Percentiles rank a stretch among this genome's conserved stretches.
Conservation (phyloP, 768 basidiomycete species). For the Boletus sp. region DNA sequence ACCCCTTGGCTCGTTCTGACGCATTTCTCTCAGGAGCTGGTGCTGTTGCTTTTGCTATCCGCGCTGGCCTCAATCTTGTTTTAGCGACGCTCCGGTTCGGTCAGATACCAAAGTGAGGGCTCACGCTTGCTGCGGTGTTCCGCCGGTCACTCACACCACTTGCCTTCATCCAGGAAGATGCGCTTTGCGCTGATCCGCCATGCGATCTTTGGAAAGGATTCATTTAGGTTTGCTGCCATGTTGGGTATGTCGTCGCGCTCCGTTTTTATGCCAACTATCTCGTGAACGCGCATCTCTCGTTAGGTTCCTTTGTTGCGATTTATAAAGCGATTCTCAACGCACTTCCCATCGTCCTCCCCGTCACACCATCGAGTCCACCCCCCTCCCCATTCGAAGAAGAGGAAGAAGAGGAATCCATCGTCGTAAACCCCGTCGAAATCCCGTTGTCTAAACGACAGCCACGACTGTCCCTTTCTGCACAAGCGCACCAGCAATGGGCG, state of each 20-base stretch:
- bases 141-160: not conserved
- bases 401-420: conserved; percentile 18
- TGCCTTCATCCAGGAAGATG: conserved; percentile 45
- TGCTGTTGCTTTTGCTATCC: conserved; percentile 72
- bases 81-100: conserved; percentile 73
- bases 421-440: conserved; percentile 12
- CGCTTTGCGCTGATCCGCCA: conserved; percentile 67
- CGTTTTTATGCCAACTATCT: not conserved
- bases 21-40: conserved; percentile 60
- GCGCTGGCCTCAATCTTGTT: conserved; percentile 80
- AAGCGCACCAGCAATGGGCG: conserved; percentile 60
- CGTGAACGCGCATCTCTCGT: not conserved
- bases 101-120: conserved; percentile 57
- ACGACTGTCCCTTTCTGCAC: conserved; percentile 59
- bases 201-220: conserved; percentile 82
- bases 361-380: conserved; percentile 21
- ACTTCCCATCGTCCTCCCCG: conserved; percentile 66
- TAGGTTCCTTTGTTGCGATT: conserved; percentile 71
- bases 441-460: conserved; percentile 36
- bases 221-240: conserved; percentile 84
- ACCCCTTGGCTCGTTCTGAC: not conserved
- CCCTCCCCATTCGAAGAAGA: conserved; percentile 33
- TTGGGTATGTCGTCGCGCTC: conserved; percentile 47
- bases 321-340: conserved; percentile 81
- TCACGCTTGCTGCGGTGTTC: not conserved